A percentile compares a stretch with the other conserved stretches of the same genome.
phyloP scores from a whole-genome alignment of 805 yeast species.

The Candida stauntonica region DNA sequence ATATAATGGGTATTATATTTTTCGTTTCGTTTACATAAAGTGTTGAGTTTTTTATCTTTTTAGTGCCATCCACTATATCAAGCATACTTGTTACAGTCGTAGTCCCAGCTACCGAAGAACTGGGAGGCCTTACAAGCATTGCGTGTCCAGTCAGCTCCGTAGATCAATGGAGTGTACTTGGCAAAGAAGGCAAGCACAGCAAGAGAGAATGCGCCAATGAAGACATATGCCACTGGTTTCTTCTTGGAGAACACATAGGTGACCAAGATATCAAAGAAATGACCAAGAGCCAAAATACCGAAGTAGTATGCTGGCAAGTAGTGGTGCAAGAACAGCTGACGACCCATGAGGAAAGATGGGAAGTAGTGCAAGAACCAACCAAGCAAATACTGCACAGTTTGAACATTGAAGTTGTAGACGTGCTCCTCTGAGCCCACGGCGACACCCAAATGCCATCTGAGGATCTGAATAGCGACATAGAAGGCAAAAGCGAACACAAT shows the following conservation, averaged over 20 bases:
- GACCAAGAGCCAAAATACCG: slow-evolving; percentile 74
- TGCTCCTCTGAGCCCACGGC: slow-evolving; percentile 45
- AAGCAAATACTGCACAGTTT: slow-evolving; percentile 52
- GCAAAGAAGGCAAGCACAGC: slow-evolving; percentile 51
- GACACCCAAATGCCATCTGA: slow-evolving; percentile 65
- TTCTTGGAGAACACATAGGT: slow-evolving; percentile 38
- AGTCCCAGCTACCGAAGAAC: slow-evolving; percentile 77
- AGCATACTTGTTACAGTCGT: slow-evolving; percentile 58
- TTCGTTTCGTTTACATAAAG: not conserved
- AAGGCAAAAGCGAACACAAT: slow-evolving; percentile 46
- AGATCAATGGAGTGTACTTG: slow-evolving; percentile 66
- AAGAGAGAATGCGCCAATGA: slow-evolving; percentile 45
- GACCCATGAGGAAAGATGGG: slow-evolving; percentile 83
- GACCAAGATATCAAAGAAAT: slow-evolving; percentile 51
- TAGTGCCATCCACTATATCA: too few species aligned
- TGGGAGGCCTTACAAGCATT: slow-evolving; percentile 57
- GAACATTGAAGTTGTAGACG: slow-evolving; percentile 61
- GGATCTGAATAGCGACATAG: slow-evolving; percentile 39
- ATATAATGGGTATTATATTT: not conserved
- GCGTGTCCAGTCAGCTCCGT: slow-evolving; percentile 79
- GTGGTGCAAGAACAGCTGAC: slow-evolving; percentile 92
- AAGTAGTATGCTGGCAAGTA: slow-evolving; percentile 91
- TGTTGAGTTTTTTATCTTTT: too few species aligned
- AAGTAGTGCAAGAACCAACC: slow-evolving; percentile 73
- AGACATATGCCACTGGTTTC: slow-evolving; percentile 37